Evolutionary conservation across 805 yeast species (phyloP).

Genomic region (Wilhelminamyces savonicus): DNA sequence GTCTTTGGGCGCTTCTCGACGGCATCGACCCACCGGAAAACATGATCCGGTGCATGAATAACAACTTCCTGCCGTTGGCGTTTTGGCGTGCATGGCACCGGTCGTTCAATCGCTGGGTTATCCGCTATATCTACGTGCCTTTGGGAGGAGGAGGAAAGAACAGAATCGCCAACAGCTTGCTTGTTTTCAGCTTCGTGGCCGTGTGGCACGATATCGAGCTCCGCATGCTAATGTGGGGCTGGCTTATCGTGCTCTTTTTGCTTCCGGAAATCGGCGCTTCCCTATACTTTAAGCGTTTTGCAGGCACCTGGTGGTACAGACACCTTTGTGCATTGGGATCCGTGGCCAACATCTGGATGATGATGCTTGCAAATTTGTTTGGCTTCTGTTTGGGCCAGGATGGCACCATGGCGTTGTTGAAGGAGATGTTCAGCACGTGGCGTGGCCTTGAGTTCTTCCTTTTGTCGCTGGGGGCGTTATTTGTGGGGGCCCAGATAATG

Average conservation of each 20-base stretch:
- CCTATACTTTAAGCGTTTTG: slow-evolving; percentile 32
- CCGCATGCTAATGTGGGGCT: slow-evolving; percentile 87
- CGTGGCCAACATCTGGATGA: slow-evolving; percentile 87
- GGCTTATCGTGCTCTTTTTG: slow-evolving; percentile 82
- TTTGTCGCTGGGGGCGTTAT: slow-evolving; percentile 58
- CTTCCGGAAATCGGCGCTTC: slow-evolving; percentile 78
- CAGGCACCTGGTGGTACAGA: slow-evolving; percentile 61
- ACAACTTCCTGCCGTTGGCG: slow-evolving; percentile 87
- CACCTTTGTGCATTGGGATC: slow-evolving; percentile 84
- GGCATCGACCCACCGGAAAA: slow-evolving; percentile 96
- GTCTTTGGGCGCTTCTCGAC: slow-evolving; percentile 91
- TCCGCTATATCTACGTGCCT: slow-evolving; percentile 85
- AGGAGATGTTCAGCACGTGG: slow-evolving; percentile 65
- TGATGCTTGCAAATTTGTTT: slow-evolving; percentile 93
- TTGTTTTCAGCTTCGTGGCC: slow-evolving; percentile 93
- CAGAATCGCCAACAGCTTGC: slow-evolving; percentile 67
- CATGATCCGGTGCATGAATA: slow-evolving; percentile 93
- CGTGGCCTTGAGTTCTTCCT: slow-evolving; percentile 62
- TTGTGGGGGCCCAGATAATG: slow-evolving; percentile 88
- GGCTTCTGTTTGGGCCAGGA: slow-evolving; percentile 93
- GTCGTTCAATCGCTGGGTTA: slow-evolving; percentile 84
- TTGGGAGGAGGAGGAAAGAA: slow-evolving; percentile 72
- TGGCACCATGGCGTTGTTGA: slow-evolving; percentile 63
- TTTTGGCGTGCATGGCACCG: slow-evolving; percentile 99
- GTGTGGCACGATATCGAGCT: slow-evolving; percentile 97